These are phyloP conservation scores for Melastoma candidum DNA, from an alignment of 441 rosid species.

Conservation along the genomic window DNA sequence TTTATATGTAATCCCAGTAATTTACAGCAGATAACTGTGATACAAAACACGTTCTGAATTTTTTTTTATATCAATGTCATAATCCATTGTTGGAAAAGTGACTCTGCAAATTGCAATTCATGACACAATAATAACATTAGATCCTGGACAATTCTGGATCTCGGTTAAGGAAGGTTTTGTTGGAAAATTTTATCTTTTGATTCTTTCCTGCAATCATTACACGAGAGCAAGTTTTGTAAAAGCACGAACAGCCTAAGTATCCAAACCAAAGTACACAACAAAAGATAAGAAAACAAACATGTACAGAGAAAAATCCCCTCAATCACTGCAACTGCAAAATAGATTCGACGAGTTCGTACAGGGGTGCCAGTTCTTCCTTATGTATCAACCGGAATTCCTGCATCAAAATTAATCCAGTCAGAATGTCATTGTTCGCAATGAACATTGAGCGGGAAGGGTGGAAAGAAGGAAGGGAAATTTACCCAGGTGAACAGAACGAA, in stretches of 20 bases:
- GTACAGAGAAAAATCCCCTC: conserved; percentile 2
- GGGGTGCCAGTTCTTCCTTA: conserved; percentile 41
- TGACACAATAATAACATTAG: neutral
- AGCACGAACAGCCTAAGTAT: neutral
- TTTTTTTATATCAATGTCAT: too few species aligned
- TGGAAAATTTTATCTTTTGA: neutral
- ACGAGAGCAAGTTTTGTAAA: neutral
- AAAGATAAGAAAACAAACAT: neutral
- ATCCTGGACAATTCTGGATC: neutral
- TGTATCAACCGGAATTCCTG: conserved; percentile 40
- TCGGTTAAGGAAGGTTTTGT: accelerated
- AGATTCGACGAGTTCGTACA: conserved; percentile 33
- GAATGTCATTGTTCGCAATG: neutral
- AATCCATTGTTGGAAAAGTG: too few species aligned
- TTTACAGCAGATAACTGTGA: too few species aligned
- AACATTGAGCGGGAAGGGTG: neutral
- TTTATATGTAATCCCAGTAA: too few species aligned
- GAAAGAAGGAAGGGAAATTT: conserved; percentile 8
- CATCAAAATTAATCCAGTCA: conserved; percentile 10
- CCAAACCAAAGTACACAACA: neutral
- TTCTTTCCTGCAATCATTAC: too few species aligned
- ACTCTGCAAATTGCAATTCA: too few species aligned
- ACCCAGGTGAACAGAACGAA: conserved; percentile 38
- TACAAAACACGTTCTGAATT: too few species aligned
- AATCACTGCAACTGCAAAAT: conserved; percentile 28